These are phyloP conservation scores for Teunomyces panamensis DNA, from an alignment of 805 yeast genomes.

Conservation along the genomic window DNA sequence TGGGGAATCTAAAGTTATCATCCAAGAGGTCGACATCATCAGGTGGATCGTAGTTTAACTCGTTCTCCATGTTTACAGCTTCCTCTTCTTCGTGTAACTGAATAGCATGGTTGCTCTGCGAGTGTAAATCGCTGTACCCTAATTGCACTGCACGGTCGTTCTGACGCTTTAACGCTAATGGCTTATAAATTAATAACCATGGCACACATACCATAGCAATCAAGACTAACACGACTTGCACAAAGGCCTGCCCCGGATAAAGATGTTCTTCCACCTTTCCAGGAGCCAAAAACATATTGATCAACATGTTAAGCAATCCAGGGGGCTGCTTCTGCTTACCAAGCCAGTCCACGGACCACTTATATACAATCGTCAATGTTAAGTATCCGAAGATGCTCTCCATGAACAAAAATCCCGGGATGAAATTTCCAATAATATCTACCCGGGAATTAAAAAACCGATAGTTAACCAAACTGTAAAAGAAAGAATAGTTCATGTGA, in stretches of 20 bases:
- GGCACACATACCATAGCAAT: conserved; percentile 91
- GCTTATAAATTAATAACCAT: conserved; percentile 83
- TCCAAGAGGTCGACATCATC: conserved; percentile 18
- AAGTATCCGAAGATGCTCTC: conserved; percentile 94
- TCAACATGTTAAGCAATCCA: conserved; percentile 89
- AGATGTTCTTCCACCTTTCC: conserved; percentile 81
- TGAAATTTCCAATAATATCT: conserved; percentile 87
- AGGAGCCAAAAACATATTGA: conserved; percentile 92
- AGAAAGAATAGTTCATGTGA: conserved; percentile 89
- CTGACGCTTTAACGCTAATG: conserved; percentile 63
- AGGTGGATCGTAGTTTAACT: conserved; percentile 20
- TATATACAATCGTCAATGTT: conserved; percentile 80
- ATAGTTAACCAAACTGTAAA: conserved; percentile 82
- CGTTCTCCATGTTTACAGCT: conserved; percentile 7
- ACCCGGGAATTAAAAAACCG: conserved; percentile 63
- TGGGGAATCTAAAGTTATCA: conserved; percentile 28
- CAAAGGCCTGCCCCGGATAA: conserved; percentile 71
- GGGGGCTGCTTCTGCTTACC: conserved; percentile 79
- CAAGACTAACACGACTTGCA: conserved; percentile 69
- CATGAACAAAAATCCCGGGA: conserved; percentile 94
- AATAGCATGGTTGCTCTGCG: conserved; percentile 24
- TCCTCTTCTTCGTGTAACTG: conserved; percentile 40
- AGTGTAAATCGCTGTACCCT: conserved; percentile 38
- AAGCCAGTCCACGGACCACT: conserved; percentile 94
- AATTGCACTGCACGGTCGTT: conserved; percentile 45